Evolutionary conservation across 164 flowering plant species (phyloP), one percentile per base, ranked within the genome.

Genomic region (Magnolia officinalis): DNA sequence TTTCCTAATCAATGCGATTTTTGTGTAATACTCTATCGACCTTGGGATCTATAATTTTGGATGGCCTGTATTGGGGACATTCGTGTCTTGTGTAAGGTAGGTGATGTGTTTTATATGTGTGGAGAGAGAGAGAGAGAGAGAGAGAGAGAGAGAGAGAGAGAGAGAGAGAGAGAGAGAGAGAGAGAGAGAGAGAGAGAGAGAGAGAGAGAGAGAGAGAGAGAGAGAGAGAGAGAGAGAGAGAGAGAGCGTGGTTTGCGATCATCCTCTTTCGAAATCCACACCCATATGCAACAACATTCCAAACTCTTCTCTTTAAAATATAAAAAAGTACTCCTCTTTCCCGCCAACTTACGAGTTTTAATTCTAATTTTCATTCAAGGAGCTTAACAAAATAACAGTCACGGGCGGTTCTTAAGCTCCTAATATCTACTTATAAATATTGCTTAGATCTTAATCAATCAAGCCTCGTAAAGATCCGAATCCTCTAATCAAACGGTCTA

Each of bases 391-490:
- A 4, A 4, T n/a, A 13, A 10, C 1, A 49, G 70, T 74, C 76
- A 74, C 76, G 76, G 70, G 76, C 58, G 11, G 8, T 23, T 37
- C 21, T 50, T 49, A 64, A 74, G 16, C 61, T 55, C 61, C 61
- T 55, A 55, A 55, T 16, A 55, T 55, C 61, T 55, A 55, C 13
- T 55, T 55, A 55, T 55, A 55, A 55, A 9, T 55, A 11, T 55
- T 55, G 16, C 61, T 55, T 55, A 55, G 13, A 31, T 31, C 26
- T 67, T 72, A 61, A 14, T 65, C 80, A 74, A 49, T 14, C 20
- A 72, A 50, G 63, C 13, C 63, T 10, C 63, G 4, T 19, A 19
- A 59, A 13, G 10, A 64, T 64, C 67, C 23, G 8, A 49, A 70
- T 29, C 19, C 61, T 21, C n/a, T 4, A 67, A 50, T 31, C 61